These are phyloP conservation scores for Starmerella stigmatis DNA, from an alignment of 805 yeast species.

Conservation along the genomic window DNA sequence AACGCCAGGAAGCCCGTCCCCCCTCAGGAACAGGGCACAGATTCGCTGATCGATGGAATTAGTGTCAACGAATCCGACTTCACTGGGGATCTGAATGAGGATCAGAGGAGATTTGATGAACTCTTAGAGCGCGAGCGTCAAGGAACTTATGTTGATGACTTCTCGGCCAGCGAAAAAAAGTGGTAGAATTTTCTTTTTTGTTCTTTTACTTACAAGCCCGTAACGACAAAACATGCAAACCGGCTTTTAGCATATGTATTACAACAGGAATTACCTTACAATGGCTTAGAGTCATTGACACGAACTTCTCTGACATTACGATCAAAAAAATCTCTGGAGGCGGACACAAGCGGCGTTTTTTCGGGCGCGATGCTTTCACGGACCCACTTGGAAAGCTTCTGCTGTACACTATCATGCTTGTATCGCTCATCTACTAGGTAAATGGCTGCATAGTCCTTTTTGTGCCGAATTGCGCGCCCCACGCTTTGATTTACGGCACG, in stretches of 20 bases:
- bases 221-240: too few relatives aligned
- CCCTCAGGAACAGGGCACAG: not conserved
- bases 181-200: too few relatives aligned
- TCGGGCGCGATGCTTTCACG: constrained; percentile 30
- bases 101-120: constrained; percentile 21
- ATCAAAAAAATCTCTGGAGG: constrained; percentile 8
- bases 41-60: not conserved
- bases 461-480: constrained; percentile 83
- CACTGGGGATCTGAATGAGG: constrained; percentile 8
- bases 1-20: not conserved
- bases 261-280: too few relatives aligned
- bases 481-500: constrained; percentile 84
- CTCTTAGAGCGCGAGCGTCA: constrained; percentile 20
- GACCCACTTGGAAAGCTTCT: constrained; percentile 69
- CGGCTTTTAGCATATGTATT: too few relatives aligned
- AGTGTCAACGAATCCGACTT: not conserved
- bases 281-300: too few relatives aligned
- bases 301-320: not conserved
- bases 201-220: too few relatives aligned
- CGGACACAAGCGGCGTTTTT: not conserved
- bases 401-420: constrained; percentile 36
- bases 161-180: constrained; percentile 21
- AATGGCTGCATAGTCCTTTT: constrained; percentile 67
- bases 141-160: constrained; percentile 16
- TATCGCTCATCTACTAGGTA: constrained; percentile 62